These are phyloP conservation scores for Prunus persica DNA, from an alignment of 306 rosid species.

Conservation along the genomic window DNA sequence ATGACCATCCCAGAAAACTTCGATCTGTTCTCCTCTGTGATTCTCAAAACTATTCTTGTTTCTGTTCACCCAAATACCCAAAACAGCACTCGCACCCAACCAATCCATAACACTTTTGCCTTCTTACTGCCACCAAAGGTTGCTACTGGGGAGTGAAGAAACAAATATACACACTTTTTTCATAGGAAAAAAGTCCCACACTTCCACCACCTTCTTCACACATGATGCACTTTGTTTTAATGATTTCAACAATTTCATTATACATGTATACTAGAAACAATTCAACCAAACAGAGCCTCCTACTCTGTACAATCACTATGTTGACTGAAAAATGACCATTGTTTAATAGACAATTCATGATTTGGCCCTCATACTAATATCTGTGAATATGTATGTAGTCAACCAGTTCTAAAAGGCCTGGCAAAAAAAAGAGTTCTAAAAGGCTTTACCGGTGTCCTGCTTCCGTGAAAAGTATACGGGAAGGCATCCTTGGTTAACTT, in stretches of 20 bases:
- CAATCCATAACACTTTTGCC: not conserved
- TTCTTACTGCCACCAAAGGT: not conserved
- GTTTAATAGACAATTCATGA: not conserved
- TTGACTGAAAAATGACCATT: not conserved
- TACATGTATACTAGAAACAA: not conserved
- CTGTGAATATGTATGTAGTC: not conserved
- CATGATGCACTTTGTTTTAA: not conserved
- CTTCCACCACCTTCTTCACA: not conserved
- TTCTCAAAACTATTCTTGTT: not conserved
- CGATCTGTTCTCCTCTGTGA: not conserved
- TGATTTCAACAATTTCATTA: not conserved
- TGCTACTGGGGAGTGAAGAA: not conserved
- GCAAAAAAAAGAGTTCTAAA: not conserved
- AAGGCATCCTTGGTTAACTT: constrained; percentile 67
- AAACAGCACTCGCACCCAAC: not conserved
- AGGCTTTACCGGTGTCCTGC: constrained; percentile 78
- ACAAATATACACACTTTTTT: not conserved
- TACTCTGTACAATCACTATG: not conserved
- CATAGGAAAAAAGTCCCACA: not conserved
- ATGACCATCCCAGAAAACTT: not conserved
- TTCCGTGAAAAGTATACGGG: constrained; percentile 71
- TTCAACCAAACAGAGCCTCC: not conserved
- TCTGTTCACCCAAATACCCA: not conserved
- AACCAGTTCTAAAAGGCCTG: constrained; percentile 9
- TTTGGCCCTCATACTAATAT: not conserved